Evolutionary conservation across 1,284 basidiomycete species (phyloP).

Genomic region (Phylloporus sp.): DNA sequence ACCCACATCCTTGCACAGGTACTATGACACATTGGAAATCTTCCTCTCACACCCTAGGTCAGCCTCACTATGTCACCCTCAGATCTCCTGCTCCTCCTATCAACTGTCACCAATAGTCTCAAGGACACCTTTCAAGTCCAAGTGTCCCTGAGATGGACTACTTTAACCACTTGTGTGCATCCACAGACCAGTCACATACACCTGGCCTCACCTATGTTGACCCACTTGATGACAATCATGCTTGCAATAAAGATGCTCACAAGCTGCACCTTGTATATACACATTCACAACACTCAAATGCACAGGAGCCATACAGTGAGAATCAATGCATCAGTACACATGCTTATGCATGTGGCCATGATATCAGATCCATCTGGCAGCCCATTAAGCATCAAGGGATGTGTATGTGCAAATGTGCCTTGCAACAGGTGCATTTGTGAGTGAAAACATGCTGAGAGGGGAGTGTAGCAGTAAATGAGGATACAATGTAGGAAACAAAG

Average conservation of each 20-base stretch:
- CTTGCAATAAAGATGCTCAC: constrained; percentile 78
- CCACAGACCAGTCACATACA: constrained; percentile 80
- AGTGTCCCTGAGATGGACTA: constrained; percentile 56
- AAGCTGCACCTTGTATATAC: constrained; percentile 72
- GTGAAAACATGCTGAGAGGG: constrained; percentile 70
- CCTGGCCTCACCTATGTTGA: constrained; percentile 76
- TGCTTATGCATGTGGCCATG: constrained; percentile 77
- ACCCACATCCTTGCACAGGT: constrained; percentile 82
- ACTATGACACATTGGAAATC: constrained; percentile 71
- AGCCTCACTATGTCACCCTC: constrained; percentile 79
- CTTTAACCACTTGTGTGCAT: constrained; percentile 51
- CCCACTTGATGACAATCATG: constrained; percentile 74
- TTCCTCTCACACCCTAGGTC: constrained; percentile 68
- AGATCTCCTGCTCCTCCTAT: constrained; percentile 73
- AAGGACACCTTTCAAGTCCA: constrained; percentile 75
- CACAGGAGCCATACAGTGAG: constrained; percentile 74
- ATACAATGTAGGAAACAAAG: constrained; percentile 72
- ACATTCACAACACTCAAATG: constrained; percentile 74
- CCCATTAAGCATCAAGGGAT: constrained; percentile 74
- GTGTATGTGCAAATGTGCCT: constrained; percentile 79
- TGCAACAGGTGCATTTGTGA: constrained; percentile 78
- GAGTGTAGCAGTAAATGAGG: constrained; percentile 68
- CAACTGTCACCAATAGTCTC: constrained; percentile 78
- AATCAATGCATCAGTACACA: constrained; percentile 70
- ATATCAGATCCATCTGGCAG: constrained; percentile 78